Evolutionary conservation across 2,329 filamentous ascomycete genomes (phyloP), one percentile per base, ranked within the genome.

Genomic region (Diaporthe longicolla): DNA sequence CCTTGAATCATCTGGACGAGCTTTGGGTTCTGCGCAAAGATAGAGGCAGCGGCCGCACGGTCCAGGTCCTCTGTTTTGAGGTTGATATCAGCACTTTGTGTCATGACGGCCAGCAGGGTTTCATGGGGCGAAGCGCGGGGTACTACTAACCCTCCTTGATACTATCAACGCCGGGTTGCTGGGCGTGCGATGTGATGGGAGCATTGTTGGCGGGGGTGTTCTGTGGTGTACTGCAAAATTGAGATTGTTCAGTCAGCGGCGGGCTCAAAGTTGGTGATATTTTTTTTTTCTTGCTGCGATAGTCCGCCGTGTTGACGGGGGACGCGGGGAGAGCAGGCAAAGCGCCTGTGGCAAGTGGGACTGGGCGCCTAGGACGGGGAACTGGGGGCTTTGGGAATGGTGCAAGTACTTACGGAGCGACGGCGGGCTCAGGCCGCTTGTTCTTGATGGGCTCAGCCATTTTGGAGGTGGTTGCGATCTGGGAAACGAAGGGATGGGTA

Each of bases 1-100:
- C 95, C 95, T 88, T 99, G 95, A 84, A 99, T 98, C 94, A 99
- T 97, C 78, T 95, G 94, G 76, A 98, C 94, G 78, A 99, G 92
- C 80, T 93, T 93, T 75, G 97, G 97, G 87, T 99, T 98, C 84
- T 97, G 93, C 79, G 97, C 96, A 82, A 99, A 98, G 82, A 99
- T 92, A 76, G 94, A 96, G 75, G 95, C 95, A 76, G 96, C 95
- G 73, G 94, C 89, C 70, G 90, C 93, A 84, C 94, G 94, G 83
- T 98, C 95, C 81, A 98, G 88, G 77, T 97, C 95, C 91, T 98
- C 97, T 98, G 73, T 70, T 61, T 84, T 76, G 77, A 32, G 48
- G 35, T 74, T 79, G 76, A 81, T 78, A 74, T 76, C 71, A 43
- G 73, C 32, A 55, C 72, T 37, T 32, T 66, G 29, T 29, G 45